A percentile compares a stretch with the other conserved stretches of the same genome.
phyloP scores from a whole-genome alignment of 2,329 filamentous ascomycete genomes.

The Fusarium mexicanum region DNA sequence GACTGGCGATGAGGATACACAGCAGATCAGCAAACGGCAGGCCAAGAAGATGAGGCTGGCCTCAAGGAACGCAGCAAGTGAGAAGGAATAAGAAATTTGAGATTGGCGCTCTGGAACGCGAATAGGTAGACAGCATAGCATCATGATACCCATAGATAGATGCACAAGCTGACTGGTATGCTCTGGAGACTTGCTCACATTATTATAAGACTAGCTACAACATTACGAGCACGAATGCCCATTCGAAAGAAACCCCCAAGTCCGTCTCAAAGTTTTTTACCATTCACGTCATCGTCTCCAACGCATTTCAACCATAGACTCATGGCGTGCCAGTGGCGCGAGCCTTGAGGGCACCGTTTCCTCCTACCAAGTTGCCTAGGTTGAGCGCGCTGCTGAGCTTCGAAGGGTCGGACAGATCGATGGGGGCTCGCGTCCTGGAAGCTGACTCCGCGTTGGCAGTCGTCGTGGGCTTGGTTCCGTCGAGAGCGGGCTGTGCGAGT shows the following conservation, averaged over 20 bases:
- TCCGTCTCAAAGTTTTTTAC: constrained; percentile 3
- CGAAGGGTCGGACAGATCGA: constrained; percentile 53
- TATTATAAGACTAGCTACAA: constrained; percentile 36
- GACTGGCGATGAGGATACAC: constrained; percentile 49
- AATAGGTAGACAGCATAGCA: constrained; percentile 18
- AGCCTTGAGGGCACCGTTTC: constrained; percentile 21
- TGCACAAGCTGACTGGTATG: constrained; percentile 11
- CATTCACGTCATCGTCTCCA: not conserved
- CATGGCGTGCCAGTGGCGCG: constrained; percentile 28
- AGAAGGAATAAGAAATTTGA: constrained; percentile 30
- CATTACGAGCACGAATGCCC: constrained; percentile 24
- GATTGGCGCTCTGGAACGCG: constrained; percentile 17
- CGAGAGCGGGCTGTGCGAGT: constrained; percentile 14
- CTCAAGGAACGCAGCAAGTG: constrained; percentile 49
- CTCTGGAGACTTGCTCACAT: constrained; percentile 36
- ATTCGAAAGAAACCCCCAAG: constrained; percentile 15
- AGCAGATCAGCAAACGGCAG: constrained; percentile 62
- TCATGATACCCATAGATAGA: constrained; percentile 46
- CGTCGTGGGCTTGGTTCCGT: constrained; percentile 19
- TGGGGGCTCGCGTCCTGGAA: constrained; percentile 27
- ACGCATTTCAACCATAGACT: not conserved
- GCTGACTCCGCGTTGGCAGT: constrained; percentile 34
- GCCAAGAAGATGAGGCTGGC: constrained; percentile 66
- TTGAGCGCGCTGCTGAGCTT: constrained; percentile 55
- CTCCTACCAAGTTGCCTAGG: constrained; percentile 53